Evolutionary conservation across 441 rosid species (phyloP).

Genomic region (Brassica hybrid): DNA sequence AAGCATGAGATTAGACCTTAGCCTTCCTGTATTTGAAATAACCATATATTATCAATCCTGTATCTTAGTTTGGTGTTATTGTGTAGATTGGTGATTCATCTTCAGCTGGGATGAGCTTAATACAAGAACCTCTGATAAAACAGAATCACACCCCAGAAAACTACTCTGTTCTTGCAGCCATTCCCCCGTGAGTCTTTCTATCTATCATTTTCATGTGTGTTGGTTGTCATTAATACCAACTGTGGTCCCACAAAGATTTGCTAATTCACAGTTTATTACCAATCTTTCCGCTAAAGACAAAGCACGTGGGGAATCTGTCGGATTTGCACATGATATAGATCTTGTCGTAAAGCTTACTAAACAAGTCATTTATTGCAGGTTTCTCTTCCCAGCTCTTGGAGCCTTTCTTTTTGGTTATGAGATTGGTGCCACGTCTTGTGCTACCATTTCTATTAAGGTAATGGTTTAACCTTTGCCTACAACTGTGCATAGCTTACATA

Average conservation of each 20-base stretch:
- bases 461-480: conserved; percentile 22
- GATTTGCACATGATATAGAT: conserved; percentile 2
- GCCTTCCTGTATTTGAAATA: not conserved
- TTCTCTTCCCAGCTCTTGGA: conserved; percentile 96
- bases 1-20: conserved; percentile 16
- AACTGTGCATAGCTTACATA: not conserved
- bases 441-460: conserved; percentile 82
- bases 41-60: not conserved
- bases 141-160: conserved; percentile 52
- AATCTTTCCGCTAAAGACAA: conserved; percentile 13
- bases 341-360: conserved; percentile 22
- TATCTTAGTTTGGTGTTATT: conserved; percentile 8
- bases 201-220: conserved; percentile 19
- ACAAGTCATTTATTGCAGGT: conserved; percentile 56
- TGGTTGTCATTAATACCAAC: conserved; percentile 12
- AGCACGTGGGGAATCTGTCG: conserved; percentile 15
- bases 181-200: conserved; percentile 67
- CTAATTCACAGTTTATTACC: conserved; percentile 12
- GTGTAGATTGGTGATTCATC: conserved; percentile 66
- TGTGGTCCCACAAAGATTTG: conserved; percentile 25
- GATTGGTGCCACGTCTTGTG: conserved; percentile 95
- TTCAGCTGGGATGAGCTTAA: conserved; percentile 57
- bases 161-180: conserved; percentile 67
- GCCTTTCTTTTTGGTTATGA: conserved; percentile 93
- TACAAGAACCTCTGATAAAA: conserved; percentile 69